Base-by-base conservation (phyloP, 2,329 filamentous ascomycete genomes). In the Trichoderma cornu-damae region DNA sequence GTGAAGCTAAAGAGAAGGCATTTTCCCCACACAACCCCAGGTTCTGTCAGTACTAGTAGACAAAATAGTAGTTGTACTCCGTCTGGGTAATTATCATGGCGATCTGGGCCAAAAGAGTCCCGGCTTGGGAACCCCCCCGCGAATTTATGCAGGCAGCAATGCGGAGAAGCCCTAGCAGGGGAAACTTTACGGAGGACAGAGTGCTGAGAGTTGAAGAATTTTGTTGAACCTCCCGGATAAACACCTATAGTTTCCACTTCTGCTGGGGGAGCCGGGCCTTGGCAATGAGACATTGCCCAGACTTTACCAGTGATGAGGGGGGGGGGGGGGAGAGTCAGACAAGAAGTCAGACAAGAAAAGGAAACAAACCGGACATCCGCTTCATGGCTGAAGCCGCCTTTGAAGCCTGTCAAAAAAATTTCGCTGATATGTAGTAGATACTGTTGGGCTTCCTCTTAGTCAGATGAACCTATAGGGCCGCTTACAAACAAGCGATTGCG, bases 381-480 rank as follows among this genome's bases (percentile, higher is more conserved):
- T 9, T 51, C 26, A 51, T 51, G 48, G 30, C 42, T 30, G 24
- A 46, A 12, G 4, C n/a, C n/a, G 42, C 42, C 30, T 46, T 46
- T 24, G 37, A 49, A 37, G 14, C 47, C 24, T 28, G 24, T 11
- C 11, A 20, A 26, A 30, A n/a, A n/a, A n/a, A n/a, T n/a, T 37
- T 18, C 3, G 14, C 11, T 12, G 14, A 8, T 37, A 35, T 4
- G 14, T 35, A 30, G 9, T 30, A 30, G 28, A n/a, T n/a, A 49
- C n/a, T 35, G n/a, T 42, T 30, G 26, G 35, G 11, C 12, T 38
- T 4, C 6, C 16, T 18, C 14, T 30, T 46, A 28, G 32, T 46
- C 42, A 42, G 52, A 32, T 42, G 38, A 52, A 55, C 18, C 38
- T 24, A 52, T 52, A 37, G 48, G 49, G 37, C 49, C 49, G 49